These are phyloP conservation scores for Conoideocrella luteorostrata DNA, from an alignment of 2,329 filamentous ascomycete genomes.

Conservation along the genomic window DNA sequence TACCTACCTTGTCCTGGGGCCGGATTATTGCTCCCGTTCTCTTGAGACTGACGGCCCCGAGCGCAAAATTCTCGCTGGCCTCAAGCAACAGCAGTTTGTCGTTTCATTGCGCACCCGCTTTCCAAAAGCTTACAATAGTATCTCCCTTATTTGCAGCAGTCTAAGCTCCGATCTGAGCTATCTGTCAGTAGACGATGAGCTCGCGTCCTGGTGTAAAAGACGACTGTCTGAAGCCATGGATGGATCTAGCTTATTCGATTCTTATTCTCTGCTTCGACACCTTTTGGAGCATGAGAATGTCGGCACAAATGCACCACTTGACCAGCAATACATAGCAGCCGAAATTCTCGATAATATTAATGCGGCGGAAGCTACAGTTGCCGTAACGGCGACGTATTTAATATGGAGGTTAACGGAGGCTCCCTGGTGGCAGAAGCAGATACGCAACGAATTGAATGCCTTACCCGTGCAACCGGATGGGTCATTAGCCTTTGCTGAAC, in stretches of 20 bases:
- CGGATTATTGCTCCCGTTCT: constrained; percentile 1
- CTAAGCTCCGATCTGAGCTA: constrained; percentile 1
- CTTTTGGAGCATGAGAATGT: not conserved
- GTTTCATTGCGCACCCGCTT: constrained; percentile 3
- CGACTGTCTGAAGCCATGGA: constrained; percentile 4
- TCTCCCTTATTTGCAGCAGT: not conserved
- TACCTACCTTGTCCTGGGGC: constrained; percentile 6
- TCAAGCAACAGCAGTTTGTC: constrained; percentile 7
- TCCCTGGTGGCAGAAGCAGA: constrained; percentile 7
- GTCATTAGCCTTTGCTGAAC: constrained; percentile 3
- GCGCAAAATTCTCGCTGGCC: constrained; percentile 3
- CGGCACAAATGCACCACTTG: not conserved
- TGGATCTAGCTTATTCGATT: not conserved
- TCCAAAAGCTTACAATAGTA: not conserved
- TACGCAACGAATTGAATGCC: constrained; percentile 6
- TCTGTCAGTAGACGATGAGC: constrained; percentile 7
- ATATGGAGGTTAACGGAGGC: constrained; percentile 8
- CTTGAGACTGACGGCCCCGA: constrained; percentile 4
- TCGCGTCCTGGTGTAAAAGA: constrained; percentile 5
- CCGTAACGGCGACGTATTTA: constrained; percentile 8
- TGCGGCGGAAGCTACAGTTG: constrained; percentile 8
- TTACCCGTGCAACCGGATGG: constrained; percentile 6
- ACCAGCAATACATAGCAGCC: constrained; percentile 3
- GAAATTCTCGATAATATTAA: constrained; percentile 10
- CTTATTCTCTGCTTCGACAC: constrained; percentile 4